phyloP scores from a whole-genome alignment of 208 protist species.

The Crithidia fasciculata region DNA sequence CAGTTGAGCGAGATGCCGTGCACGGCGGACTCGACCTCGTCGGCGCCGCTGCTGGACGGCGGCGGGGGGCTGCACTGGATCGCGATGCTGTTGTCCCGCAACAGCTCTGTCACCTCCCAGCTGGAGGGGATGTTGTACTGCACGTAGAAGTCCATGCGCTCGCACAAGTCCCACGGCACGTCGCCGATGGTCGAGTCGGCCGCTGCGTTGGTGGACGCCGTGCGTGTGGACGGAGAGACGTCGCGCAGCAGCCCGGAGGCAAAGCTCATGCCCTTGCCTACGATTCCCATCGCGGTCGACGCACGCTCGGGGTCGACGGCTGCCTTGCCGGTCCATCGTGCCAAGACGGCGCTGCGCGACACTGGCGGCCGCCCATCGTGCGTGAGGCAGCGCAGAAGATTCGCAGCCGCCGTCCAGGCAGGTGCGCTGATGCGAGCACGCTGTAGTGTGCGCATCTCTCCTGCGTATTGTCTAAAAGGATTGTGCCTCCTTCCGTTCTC shows the following conservation, averaged over 20 bases:
- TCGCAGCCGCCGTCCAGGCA: neutral
- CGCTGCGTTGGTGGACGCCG: conserved; percentile 22
- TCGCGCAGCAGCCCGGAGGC: conserved; percentile 49
- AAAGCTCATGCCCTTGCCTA: conserved; percentile 78
- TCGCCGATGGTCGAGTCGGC: conserved; percentile 47
- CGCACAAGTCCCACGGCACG: conserved; percentile 75
- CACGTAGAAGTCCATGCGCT: conserved; percentile 84
- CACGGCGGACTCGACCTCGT: conserved; percentile 25
- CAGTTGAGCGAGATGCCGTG: conserved; percentile 84
- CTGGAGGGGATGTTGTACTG: conserved; percentile 79
- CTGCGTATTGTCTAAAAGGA: neutral
- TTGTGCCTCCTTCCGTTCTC: no score
- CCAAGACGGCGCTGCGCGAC: conserved; percentile 46
- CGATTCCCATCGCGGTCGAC: conserved; percentile 4
- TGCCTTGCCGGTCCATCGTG: conserved; percentile 53
- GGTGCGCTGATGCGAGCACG: conserved; percentile 16
- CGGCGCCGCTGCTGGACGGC: neutral
- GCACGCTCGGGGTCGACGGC: conserved; percentile 2
- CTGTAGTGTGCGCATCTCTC: neutral
- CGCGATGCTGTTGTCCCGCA: conserved; percentile 75
- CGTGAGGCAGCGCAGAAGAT: conserved; percentile 4
- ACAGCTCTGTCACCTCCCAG: conserved; percentile 66
- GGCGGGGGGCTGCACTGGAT: conserved; percentile 74
- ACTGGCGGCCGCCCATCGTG: conserved; percentile 20
- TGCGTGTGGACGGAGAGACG: conserved; percentile 23